phyloP scores from a whole-genome alignment of 2,329 filamentous ascomycete species.

The Aspergillus brunneoviolaceus region DNA sequence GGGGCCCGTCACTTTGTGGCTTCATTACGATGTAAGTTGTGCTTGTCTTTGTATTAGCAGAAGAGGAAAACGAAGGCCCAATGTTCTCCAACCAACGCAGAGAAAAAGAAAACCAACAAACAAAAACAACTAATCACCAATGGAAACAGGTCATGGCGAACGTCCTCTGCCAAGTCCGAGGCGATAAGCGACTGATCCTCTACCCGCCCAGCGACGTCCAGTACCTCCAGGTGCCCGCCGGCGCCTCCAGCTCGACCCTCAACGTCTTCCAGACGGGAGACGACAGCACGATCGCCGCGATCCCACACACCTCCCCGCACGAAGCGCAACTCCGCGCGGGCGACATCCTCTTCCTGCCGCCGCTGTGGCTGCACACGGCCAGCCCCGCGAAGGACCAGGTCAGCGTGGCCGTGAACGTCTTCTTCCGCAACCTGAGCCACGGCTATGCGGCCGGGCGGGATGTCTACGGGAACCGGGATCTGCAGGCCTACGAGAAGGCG shows the following conservation, averaged over 20 bases:
- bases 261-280: conserved; percentile 61
- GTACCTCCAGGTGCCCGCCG: conserved; percentile 68
- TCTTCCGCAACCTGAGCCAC: conserved; percentile 70
- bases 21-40: conserved; percentile 72
- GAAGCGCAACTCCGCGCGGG: conserved; percentile 67
- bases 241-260: conserved; percentile 75
- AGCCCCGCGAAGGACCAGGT: conserved; percentile 36
- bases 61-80: too few species aligned
- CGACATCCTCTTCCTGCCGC: conserved; percentile 77
- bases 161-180: conserved; percentile 74
- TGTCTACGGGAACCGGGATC: conserved; percentile 83
- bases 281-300: conserved; percentile 50
- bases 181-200: conserved; percentile 70
- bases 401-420: conserved; percentile 84
- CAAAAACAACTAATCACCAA: conserved; percentile 2
- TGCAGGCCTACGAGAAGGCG: conserved; percentile 81
- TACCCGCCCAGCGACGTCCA: conserved; percentile 76
- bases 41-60: background rate
- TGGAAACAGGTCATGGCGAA: conserved; percentile 73
- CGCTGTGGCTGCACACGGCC: conserved; percentile 78
- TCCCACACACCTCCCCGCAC: conserved; percentile 65
- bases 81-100: background rate
- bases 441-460: conserved; percentile 74
- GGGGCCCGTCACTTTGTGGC: conserved; percentile 80
- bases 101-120: too few species aligned